A percentile compares a stretch with the other conserved stretches of the same genome.
These are phyloP conservation scores for Podosphaera xanthii DNA, from an alignment of 2,329 filamentous ascomycete species.

Conservation along the genomic window DNA sequence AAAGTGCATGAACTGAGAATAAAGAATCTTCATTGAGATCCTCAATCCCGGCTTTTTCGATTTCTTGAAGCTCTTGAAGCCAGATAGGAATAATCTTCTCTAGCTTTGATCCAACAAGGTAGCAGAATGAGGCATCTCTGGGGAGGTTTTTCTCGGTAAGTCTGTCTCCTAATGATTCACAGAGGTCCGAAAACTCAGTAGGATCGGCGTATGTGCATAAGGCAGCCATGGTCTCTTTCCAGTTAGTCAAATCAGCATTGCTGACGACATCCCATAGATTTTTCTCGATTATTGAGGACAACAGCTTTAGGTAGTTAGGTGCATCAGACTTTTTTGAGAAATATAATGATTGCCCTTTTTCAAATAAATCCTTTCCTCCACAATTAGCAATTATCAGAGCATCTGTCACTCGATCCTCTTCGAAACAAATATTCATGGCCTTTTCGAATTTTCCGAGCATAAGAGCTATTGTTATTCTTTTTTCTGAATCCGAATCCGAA, in stretches of 20 bases:
- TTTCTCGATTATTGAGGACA: conserved; percentile 82
- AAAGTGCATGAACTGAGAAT: conserved; percentile 77
- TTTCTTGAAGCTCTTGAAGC: conserved; percentile 72
- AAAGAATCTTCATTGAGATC: conserved; percentile 49
- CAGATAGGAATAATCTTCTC: conserved; percentile 94
- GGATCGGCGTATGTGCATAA: conserved; percentile 89
- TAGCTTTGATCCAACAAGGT: conserved; percentile 80
- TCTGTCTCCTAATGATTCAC: conserved; percentile 81
- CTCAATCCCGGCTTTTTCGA: conserved; percentile 52
- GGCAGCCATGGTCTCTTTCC: conserved; percentile 93
- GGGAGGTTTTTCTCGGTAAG: conserved; percentile 55
- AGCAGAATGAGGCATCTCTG: conserved; percentile 92
- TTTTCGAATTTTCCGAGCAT: conserved; percentile 80
- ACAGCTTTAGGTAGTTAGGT: conserved; percentile 76
- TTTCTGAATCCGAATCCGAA: conserved; percentile 64
- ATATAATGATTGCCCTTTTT: conserved; percentile 83
- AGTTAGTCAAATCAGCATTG: conserved; percentile 77
- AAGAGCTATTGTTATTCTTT: conserved; percentile 65
- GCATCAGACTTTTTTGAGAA: conserved; percentile 60
- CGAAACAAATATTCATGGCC: conserved; percentile 70
- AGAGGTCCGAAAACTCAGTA: conserved; percentile 79
- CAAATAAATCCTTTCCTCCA: conserved; percentile 75
- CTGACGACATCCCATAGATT: conserved; percentile 97
- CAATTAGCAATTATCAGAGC: conserved; percentile 97
- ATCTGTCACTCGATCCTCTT: conserved; percentile 78